Evolutionary conservation across 2,329 filamentous ascomycete genomes (phyloP).

Genomic region (Ophidiomyces ophidiicola): DNA sequence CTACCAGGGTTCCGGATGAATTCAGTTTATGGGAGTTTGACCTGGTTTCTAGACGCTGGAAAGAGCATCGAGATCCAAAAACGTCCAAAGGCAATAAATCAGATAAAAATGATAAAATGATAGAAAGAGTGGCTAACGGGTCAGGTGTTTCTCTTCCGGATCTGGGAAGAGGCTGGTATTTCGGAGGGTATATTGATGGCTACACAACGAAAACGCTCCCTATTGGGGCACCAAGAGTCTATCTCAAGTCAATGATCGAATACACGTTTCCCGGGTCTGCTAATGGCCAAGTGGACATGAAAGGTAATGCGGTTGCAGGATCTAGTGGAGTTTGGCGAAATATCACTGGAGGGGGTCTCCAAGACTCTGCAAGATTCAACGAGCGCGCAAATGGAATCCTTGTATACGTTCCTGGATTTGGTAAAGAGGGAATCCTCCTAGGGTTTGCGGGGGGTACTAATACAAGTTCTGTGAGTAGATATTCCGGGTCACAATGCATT

Average conservation of each 20-base stretch:
- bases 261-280: conserved; percentile 60
- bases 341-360: conserved; percentile 58
- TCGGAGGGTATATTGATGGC: conserved; percentile 61
- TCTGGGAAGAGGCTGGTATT: conserved; percentile 62
- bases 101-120: conserved; percentile 40
- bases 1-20: conserved; percentile 43
- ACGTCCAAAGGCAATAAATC: conserved; percentile 55
- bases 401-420: conserved; percentile 65
- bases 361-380: conserved; percentile 54
- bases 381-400: conserved; percentile 62
- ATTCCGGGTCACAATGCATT: too few relatives aligned
- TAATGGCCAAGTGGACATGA: conserved; percentile 49
- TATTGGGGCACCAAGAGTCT: conserved; percentile 48
- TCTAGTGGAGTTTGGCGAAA: conserved; percentile 56
- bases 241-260: conserved; percentile 61
- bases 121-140: conserved; percentile 62
- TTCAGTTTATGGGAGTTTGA: conserved; percentile 61
- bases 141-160: conserved; percentile 58
- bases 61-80: conserved; percentile 47
- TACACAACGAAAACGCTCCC: conserved; percentile 50
- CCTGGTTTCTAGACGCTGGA: conserved; percentile 49
- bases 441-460: conserved; percentile 64
- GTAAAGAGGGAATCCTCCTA: conserved; percentile 61
- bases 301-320: conserved; percentile 47
- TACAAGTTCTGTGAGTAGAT: conserved; percentile 46